phyloP scores from a whole-genome alignment of 208 protist genomes.

The Trichomonas tenax region DNA sequence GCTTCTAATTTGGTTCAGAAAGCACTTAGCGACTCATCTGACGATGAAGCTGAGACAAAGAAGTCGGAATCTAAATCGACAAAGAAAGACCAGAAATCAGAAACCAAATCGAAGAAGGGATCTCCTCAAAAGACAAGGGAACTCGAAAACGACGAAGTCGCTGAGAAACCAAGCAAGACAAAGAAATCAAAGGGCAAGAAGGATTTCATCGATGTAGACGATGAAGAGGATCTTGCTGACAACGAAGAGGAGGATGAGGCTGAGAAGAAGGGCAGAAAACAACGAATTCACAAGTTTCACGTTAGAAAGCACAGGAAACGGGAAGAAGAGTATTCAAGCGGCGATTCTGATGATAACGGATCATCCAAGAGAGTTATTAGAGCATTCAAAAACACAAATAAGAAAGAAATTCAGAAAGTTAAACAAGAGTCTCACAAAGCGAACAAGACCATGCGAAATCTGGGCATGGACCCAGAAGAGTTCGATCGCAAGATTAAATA shows the following conservation, averaged over 20 bases:
- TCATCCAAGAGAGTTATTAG: not conserved
- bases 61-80: not conserved
- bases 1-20: not conserved
- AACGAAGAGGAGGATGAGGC: not conserved
- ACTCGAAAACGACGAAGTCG: too few species aligned
- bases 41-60: not conserved
- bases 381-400: not conserved
- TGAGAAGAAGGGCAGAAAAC: not conserved
- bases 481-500: not conserved
- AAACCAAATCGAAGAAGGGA: too few species aligned
- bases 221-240: not conserved
- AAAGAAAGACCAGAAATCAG: too few species aligned
- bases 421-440: not conserved
- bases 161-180: too few species aligned
- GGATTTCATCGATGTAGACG: not conserved
- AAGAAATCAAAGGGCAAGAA: too few species aligned
- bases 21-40: not conserved
- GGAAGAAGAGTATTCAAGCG: not conserved
- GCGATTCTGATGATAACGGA: not conserved
- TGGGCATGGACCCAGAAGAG: not conserved
- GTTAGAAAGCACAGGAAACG: not conserved
- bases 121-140: too few species aligned
- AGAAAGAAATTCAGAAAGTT: not conserved
- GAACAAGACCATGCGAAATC: not conserved
- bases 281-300: not conserved